Evolutionary conservation across 768 basidiomycete genomes (phyloP).

Genomic region (Boletellus ananas): DNA sequence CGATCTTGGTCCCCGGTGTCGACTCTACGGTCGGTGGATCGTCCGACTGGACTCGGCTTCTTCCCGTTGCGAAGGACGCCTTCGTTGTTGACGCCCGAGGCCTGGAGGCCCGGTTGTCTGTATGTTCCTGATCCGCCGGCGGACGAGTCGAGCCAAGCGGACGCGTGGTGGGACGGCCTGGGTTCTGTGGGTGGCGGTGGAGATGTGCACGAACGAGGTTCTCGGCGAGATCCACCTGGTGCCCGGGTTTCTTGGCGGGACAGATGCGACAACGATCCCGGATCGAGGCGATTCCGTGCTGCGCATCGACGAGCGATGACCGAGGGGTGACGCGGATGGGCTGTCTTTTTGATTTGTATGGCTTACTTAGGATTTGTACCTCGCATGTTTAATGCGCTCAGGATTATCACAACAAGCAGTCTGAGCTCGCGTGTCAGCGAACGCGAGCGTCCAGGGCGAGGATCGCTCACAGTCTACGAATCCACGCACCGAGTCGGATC

Average conservation of each 20-base stretch:
- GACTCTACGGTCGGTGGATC: background rate
- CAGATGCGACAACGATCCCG: conserved; percentile 21
- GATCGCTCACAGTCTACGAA: too few relatives aligned
- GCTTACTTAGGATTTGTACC: too few relatives aligned
- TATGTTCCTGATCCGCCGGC: conserved; percentile 9
- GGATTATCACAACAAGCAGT: too few relatives aligned
- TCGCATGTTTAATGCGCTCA: too few relatives aligned
- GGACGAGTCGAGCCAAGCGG: conserved; percentile 4
- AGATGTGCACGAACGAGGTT: background rate
- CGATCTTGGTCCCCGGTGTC: background rate
- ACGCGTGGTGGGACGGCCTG: conserved; percentile 10
- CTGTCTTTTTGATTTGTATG: conserved; percentile 19
- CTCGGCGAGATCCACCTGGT: too few relatives aligned
- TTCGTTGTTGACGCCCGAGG: conserved; percentile 5
- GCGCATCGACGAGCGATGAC: conserved; percentile 12
- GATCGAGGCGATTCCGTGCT: conserved; percentile 8
- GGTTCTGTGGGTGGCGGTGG: background rate
- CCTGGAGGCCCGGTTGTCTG: conserved; percentile 15
- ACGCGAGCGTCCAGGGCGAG: too few relatives aligned
- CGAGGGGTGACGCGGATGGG: background rate
- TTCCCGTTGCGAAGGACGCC: conserved; percentile 7
- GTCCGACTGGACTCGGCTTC: conserved; percentile 2
- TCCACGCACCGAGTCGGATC: conserved; percentile 3
- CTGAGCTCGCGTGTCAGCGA: too few relatives aligned
- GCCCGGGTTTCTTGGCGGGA: conserved; percentile 18